Conservation (phyloP, 1,139 yeast genomes). For the Pneumocystis jirovecii region DNA sequence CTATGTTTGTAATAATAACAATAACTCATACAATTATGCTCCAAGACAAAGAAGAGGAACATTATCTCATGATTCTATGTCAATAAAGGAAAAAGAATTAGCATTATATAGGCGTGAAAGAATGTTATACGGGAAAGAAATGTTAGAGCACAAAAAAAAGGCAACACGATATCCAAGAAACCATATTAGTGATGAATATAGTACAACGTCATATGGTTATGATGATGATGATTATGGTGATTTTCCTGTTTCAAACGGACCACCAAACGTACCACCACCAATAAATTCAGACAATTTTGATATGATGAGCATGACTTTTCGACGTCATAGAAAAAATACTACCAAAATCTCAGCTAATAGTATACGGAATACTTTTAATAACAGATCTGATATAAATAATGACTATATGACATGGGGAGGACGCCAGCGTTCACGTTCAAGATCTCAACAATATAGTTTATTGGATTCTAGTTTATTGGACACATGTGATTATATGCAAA, state of each 20-base stretch:
- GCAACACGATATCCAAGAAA: background rate
- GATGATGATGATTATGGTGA: conserved; percentile 7
- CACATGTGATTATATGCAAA: background rate
- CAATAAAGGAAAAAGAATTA: background rate
- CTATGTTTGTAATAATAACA: background rate
- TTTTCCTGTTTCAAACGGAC: conserved; percentile 1
- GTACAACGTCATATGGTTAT: conserved; percentile 4
- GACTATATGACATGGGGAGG: background rate
- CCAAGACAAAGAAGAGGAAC: background rate
- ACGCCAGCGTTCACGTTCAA: background rate
- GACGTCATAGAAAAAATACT: background rate
- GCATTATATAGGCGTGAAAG: background rate
- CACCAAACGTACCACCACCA: background rate
- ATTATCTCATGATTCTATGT: conserved; percentile 2
- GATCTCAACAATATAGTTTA: background rate
- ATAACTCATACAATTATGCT: conserved; percentile 4
- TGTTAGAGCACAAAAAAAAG: background rate
- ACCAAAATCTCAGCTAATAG: background rate
- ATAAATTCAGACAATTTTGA: conserved; percentile 9
- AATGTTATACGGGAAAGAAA: background rate
- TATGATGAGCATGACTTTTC: conserved; percentile 10
- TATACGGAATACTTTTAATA: background rate
- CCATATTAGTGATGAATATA: conserved; percentile 3
- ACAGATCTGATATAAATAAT: background rate
- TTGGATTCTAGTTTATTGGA: background rate